A percentile compares a stretch with the other conserved stretches of the same genome.
Evolutionary conservation across 208 protist species (phyloP).

Genomic region (Leptomonas seymouri): DNA sequence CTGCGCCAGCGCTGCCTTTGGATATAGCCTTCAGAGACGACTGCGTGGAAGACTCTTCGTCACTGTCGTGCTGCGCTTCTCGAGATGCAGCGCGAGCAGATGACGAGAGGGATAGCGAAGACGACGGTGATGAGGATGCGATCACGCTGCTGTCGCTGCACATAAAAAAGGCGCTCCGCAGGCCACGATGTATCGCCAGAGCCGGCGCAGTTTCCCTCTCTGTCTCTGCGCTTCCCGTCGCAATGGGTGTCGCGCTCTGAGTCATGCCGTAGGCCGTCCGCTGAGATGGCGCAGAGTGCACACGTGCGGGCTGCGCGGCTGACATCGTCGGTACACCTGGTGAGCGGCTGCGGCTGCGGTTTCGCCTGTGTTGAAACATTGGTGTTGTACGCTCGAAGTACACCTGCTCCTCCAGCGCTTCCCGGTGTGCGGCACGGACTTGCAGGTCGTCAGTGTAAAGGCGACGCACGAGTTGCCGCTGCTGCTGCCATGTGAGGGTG

Average conservation of each 20-base stretch:
- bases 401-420: constrained; percentile 29
- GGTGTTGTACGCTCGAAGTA: constrained; percentile 18
- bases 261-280: not conserved
- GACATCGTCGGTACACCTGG: not conserved
- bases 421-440: constrained; percentile 14
- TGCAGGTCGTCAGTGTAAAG: constrained; percentile 43
- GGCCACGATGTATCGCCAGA: constrained; percentile 4
- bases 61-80: not conserved
- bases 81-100: not conserved
- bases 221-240: not conserved
- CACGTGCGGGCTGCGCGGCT: not conserved
- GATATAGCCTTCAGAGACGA: not conserved
- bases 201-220: not conserved
- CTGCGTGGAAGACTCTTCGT: not conserved
- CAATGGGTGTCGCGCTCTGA: not conserved
- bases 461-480: constrained; percentile 35
- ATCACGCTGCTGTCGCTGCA: constrained; percentile 16
- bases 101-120: not conserved
- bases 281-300: constrained; percentile 9
- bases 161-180: constrained; percentile 16
- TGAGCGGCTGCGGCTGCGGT: constrained; percentile 10
- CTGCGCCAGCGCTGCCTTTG: not conserved
- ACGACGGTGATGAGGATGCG: constrained; percentile 7
- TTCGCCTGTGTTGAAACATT: not conserved
- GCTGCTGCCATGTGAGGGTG: constrained; percentile 36